These are phyloP conservation scores for Lipomyces yamadae DNA, from an alignment of 805 yeast species.

Conservation along the genomic window DNA sequence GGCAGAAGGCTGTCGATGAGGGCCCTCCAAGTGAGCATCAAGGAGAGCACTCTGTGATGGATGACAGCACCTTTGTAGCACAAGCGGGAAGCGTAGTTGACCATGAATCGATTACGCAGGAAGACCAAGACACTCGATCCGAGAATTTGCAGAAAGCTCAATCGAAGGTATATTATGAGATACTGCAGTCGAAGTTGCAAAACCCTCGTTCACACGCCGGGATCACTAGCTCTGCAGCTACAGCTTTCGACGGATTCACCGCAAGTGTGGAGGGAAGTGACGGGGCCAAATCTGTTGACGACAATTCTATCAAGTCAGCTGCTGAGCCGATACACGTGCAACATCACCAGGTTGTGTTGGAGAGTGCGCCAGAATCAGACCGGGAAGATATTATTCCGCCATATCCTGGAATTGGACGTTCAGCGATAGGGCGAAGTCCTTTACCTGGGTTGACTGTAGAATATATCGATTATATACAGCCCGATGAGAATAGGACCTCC, in stretches of 20 bases:
- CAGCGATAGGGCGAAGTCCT: background rate
- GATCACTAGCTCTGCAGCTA: slow-evolving; percentile 22
- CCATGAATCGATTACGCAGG: slow-evolving; percentile 5
- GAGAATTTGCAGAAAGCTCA: slow-evolving; percentile 27
- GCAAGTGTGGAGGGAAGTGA: background rate
- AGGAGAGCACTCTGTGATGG: slow-evolving; percentile 8
- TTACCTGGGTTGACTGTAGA: background rate
- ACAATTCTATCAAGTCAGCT: background rate
- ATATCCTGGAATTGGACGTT: background rate
- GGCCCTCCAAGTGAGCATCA: background rate
- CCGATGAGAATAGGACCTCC: background rate
- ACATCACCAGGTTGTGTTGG: slow-evolving; percentile 13
- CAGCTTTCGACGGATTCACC: slow-evolving; percentile 9
- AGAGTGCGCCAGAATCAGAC: slow-evolving; percentile 21
- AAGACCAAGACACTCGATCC: slow-evolving; percentile 19
- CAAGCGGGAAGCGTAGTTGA: slow-evolving; percentile 35
- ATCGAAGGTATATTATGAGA: slow-evolving; percentile 27
- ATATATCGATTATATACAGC: background rate
- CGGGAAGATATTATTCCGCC: slow-evolving; percentile 17
- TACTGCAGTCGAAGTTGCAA: slow-evolving; percentile 23
- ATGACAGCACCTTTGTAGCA: slow-evolving; percentile 26
- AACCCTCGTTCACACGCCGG: slow-evolving; percentile 20
- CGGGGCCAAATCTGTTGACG: background rate
- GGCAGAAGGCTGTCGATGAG: slow-evolving; percentile 15
- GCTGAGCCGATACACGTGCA: background rate